Percentiles rank a stretch among this genome's conserved stretches.
phyloP scores from a whole-genome alignment of 2,329 filamentous ascomycete species.

The Dichotomopilus funicola region DNA sequence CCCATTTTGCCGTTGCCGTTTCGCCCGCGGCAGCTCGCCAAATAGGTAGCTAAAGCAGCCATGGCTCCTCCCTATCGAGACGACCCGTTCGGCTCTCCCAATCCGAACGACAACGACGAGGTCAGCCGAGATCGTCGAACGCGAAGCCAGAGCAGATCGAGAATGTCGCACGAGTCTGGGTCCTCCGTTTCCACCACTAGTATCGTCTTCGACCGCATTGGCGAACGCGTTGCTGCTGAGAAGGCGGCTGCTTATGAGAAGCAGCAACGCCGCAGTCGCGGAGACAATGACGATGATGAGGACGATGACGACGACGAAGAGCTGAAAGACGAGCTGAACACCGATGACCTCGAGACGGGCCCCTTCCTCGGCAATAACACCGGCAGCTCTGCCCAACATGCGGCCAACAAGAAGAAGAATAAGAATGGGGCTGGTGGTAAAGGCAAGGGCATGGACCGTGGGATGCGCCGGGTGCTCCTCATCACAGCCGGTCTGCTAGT shows the following conservation, averaged over 20 bases:
- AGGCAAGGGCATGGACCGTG: conserved; percentile 56
- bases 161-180: conserved; percentile 51
- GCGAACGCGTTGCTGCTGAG: conserved; percentile 41
- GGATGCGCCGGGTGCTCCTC: conserved; percentile 56
- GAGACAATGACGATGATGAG: conserved; percentile 39
- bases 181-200: conserved; percentile 82
- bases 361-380: conserved; percentile 42
- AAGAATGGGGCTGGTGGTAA: conserved; percentile 24
- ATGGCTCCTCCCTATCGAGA: conserved; percentile 15
- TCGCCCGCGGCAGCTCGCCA: not conserved
- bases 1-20: not conserved
- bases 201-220: conserved; percentile 70
- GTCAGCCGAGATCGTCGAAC: not conserved
- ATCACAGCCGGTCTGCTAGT: conserved; percentile 55
- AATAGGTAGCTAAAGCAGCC: conserved; percentile 6
- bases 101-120: too few relatives aligned
- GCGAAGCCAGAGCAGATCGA: conserved; percentile 18
- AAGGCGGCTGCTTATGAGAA: conserved; percentile 29
- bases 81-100: conserved; percentile 3
- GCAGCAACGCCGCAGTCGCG: conserved; percentile 38
- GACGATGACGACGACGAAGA: conserved; percentile 44
- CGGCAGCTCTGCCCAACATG: conserved; percentile 24
- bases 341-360: conserved; percentile 45
- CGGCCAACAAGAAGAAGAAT: too few relatives aligned
- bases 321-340: conserved; percentile 36